Base-by-base conservation (phyloP, 2,329 filamentous ascomycete species). In the Verticillium albo-atrum region DNA sequence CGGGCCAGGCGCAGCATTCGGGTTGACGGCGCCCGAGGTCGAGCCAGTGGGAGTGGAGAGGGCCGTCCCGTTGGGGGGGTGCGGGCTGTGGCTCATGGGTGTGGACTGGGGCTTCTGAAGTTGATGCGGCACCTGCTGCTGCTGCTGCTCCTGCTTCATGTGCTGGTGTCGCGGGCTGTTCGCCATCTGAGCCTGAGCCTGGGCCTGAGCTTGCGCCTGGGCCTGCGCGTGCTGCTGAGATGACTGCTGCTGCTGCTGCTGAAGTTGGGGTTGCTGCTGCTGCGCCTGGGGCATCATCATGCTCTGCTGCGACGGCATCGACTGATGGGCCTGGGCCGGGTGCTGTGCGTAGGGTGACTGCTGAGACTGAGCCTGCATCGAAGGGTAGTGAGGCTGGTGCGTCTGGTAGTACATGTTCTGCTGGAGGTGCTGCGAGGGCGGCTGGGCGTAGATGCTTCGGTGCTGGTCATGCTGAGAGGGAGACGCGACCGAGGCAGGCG, bases 1-100 rank as follows among this genome's bases (percentile, higher is more conserved):
- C 0, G 95, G 95, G 2, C 95, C 95, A 6, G 95, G 95, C 1
- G 95, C 95, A 35, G 94, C 92, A 69, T 93, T 97, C 12, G 92
- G 89, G 72, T 95, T 96, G 32, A 92, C 84, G 25, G 86, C 88
- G 5, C 61, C 65, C 27, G 74, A 75, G 28, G 78, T 68, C 55
- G 77, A 77, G 64, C 72, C 74, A 67, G 75, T 78, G 60, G 76
- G 76, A n/a, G 77, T 80, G 34, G 77, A 77, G 61, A 75, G 71
- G 57, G 71, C 77, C 54, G 64, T 74, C 3, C 77, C 76, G 62
- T 80, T 80, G 59, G 79, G 77, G 26, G 70, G 62, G 54, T 67
- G 66, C n/a, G 67, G 65, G 17, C 68, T 77, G 72, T 59, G 73
- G 65, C 57, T 74, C 72, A 60, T 71, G 17, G 80, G 78, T 6